A percentile compares a stretch with the other conserved stretches of the same genome.
Conservation (phyloP, 345 rosid species). For the Heritiera fomes region DNA sequence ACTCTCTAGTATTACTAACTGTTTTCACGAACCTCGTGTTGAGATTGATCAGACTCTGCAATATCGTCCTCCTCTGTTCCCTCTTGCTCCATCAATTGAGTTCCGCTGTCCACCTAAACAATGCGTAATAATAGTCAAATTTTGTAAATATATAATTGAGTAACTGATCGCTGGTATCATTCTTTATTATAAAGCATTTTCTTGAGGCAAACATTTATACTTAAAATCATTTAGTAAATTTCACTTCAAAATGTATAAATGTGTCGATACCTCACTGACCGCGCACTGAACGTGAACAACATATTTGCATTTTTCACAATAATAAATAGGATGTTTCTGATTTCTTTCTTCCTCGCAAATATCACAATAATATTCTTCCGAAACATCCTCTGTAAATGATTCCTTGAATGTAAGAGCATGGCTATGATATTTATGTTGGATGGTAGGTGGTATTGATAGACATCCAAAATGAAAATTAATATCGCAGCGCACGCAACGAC, state of each 20-base stretch:
- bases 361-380: background rate
- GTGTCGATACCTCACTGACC: background rate
- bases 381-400: background rate
- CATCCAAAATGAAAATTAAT: background rate
- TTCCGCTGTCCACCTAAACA: background rate
- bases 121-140: background rate
- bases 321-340: background rate
- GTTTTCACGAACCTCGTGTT: no score
- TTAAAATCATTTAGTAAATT: no score
- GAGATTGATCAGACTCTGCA: no score
- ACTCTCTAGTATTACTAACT: no score
- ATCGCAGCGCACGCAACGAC: conserved; percentile 1
- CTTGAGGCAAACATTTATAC: no score
- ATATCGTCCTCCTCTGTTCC: background rate
- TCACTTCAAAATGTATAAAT: background rate
- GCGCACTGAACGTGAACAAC: conserved; percentile 10
- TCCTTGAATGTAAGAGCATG: background rate
- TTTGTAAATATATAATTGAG: background rate
- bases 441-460: background rate
- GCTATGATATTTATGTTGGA: background rate
- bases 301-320: background rate
- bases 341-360: background rate
- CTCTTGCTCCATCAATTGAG: background rate
- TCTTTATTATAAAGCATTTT: no score
- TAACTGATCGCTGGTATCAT: no score